Percentiles rank a stretch among this genome's conserved stretches.
Conservation (phyloP, 2,329 filamentous ascomycete genomes). For the Hymenoscyphus occultus region DNA sequence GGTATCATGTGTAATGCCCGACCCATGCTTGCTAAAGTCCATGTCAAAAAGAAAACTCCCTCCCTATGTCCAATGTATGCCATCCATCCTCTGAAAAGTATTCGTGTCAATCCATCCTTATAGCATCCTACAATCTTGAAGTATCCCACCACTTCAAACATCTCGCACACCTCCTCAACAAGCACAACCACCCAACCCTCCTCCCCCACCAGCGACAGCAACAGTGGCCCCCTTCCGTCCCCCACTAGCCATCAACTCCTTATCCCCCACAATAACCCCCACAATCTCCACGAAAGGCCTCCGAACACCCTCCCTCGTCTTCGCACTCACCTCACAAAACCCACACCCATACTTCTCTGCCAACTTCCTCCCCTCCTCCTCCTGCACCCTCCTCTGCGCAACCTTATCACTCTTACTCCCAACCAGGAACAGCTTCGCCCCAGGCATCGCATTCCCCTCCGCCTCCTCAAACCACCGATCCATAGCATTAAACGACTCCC, state of each 20-base stretch:
- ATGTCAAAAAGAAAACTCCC: neutral
- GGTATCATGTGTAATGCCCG: conserved; percentile 32
- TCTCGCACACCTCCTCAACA: conserved; percentile 17
- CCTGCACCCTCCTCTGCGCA: conserved; percentile 41
- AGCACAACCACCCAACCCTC: conserved; percentile 26
- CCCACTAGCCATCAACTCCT: conserved; percentile 39
- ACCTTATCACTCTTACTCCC: conserved; percentile 51
- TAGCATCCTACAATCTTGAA: neutral
- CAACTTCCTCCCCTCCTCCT: conserved; percentile 48
- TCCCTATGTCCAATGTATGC: conserved; percentile 3
- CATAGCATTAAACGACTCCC: conserved; percentile 51
- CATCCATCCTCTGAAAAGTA: neutral
- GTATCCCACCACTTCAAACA: neutral
- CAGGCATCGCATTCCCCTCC: conserved; percentile 47
- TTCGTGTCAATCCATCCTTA: conserved; percentile 5
- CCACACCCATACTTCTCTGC: conserved; percentile 44
- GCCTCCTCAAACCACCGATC: conserved; percentile 54
- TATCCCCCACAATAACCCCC: conserved; percentile 47
- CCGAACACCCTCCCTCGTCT: conserved; percentile 51
- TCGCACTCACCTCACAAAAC: conserved; percentile 55
- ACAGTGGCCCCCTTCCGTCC: conserved; percentile 26
- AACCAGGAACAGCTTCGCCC: conserved; percentile 50
- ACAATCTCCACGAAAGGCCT: conserved; percentile 52
- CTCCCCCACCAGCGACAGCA: conserved; percentile 26
- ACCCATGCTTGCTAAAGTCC: conserved; percentile 19